Conservation (phyloP, 2,329 filamentous ascomycete species). For the Hysterium pulicare region DNA sequence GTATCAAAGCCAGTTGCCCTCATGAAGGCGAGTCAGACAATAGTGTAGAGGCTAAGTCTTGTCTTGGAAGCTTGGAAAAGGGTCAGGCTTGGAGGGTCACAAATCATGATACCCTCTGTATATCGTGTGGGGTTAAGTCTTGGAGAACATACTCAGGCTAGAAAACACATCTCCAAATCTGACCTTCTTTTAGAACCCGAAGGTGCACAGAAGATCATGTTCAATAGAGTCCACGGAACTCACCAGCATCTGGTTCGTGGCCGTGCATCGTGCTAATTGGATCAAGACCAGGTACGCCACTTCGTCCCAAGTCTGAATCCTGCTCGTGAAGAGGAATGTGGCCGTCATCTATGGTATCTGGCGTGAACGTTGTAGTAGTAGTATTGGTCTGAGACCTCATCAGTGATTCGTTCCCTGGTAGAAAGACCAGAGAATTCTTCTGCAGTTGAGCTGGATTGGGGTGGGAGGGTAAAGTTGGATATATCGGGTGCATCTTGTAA, state of each 20-base stretch:
- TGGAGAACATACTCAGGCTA: not conserved
- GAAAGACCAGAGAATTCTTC: slow-evolving; percentile 8
- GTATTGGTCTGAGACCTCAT: slow-evolving; percentile 30
- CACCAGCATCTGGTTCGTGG: slow-evolving; percentile 2
- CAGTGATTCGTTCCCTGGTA: slow-evolving; percentile 18
- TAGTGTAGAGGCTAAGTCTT: too few relatives aligned
- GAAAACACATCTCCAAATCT: not conserved
- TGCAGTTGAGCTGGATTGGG: not conserved
- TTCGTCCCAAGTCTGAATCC: slow-evolving; percentile 27
- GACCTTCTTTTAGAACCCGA: not conserved
- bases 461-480: not conserved
- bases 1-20: too few relatives aligned
- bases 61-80: too few relatives aligned
- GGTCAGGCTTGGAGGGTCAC: too few relatives aligned
- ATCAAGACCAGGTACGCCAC: slow-evolving; percentile 16
- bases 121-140: not conserved
- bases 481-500: not conserved
- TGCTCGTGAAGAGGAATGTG: slow-evolving; percentile 25
- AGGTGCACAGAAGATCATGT: not conserved
- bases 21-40: too few relatives aligned
- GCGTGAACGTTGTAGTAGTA: slow-evolving; percentile 22
- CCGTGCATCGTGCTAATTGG: slow-evolving; percentile 1
- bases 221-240: slow-evolving; percentile 2
- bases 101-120: not conserved
- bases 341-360: slow-evolving; percentile 17